phyloP scores from a whole-genome alignment of 2,329 filamentous ascomycete species.

The Colletotrichum musicola region DNA sequence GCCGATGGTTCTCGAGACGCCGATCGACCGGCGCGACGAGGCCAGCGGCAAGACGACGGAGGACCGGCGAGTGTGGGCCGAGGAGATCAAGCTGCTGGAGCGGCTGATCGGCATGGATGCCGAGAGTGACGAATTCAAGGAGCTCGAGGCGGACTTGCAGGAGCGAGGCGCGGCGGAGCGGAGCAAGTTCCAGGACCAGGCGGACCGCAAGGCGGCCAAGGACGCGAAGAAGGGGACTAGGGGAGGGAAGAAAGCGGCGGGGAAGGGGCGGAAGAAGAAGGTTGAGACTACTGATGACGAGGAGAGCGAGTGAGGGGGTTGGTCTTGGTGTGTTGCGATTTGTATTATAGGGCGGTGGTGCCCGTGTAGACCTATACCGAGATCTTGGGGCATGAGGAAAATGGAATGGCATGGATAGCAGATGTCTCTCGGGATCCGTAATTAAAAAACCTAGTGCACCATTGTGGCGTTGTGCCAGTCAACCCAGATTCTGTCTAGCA shows the following conservation, averaged over 20 bases:
- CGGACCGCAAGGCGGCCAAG: conserved; percentile 78
- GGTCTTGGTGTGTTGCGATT: conserved; percentile 34
- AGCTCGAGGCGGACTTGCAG: conserved; percentile 74
- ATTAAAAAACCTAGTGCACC: too few species aligned
- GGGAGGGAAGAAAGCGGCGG: conserved; percentile 44
- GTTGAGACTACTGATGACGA: conserved; percentile 47
- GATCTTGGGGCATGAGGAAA: too few species aligned
- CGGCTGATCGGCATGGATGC: conserved; percentile 86
- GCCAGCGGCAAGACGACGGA: conserved; percentile 76
- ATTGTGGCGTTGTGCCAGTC: too few species aligned
- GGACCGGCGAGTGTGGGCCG: conserved; percentile 88
- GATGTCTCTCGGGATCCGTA: too few species aligned
- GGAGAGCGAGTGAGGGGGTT: conserved; percentile 45
- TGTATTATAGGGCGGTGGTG: not conserved
- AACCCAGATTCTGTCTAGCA: too few species aligned
- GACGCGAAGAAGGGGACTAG: conserved; percentile 61
- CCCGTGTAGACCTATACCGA: not conserved
- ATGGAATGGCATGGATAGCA: too few species aligned
- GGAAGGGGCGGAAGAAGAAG: conserved; percentile 53
- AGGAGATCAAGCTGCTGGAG: conserved; percentile 95
- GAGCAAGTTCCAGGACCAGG: conserved; percentile 81
- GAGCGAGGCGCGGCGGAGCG: conserved; percentile 78
- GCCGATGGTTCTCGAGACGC: conserved; percentile 97
- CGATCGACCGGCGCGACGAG: conserved; percentile 77
- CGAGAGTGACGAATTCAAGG: conserved; percentile 78